A percentile compares a stretch with the other conserved stretches of the same genome.
Conservation (phyloP, 768 basidiomycete genomes). For the Calocera viscosa region DNA sequence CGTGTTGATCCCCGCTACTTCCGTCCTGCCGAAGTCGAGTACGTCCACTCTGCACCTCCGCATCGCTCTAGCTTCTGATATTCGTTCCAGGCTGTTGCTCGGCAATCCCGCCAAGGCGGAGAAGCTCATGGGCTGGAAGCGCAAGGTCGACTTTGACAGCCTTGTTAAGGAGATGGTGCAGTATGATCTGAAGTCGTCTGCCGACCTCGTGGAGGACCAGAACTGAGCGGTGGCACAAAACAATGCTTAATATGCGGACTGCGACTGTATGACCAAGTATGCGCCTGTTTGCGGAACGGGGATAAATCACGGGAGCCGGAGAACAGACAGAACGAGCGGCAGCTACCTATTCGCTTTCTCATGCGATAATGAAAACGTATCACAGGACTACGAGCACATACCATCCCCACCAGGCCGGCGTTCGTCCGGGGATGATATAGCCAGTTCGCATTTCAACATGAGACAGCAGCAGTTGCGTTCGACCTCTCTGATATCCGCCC, state of each 20-base stretch:
- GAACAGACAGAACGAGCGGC: no score
- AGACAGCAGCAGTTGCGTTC: no score
- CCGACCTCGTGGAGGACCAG: slow-evolving; percentile 69
- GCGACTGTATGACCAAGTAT: background rate
- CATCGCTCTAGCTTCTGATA: background rate
- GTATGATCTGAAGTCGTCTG: slow-evolving; percentile 61
- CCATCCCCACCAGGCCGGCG: no score
- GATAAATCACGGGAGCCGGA: no score
- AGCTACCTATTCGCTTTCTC: no score
- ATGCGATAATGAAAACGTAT: no score
- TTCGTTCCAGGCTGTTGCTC: slow-evolving; percentile 48
- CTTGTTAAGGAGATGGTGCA: slow-evolving; percentile 89
- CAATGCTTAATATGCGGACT: background rate
- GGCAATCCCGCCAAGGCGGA: slow-evolving; percentile 90
- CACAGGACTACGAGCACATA: no score
- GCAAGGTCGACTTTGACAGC: slow-evolving; percentile 65
- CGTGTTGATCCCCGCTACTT: slow-evolving; percentile 81
- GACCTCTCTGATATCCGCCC: no score
- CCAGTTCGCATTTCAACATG: no score
- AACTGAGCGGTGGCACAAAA: slow-evolving; percentile 35
- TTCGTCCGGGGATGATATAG: no score
- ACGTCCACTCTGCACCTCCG: no score
- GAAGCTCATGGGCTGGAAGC: slow-evolving; percentile 77
- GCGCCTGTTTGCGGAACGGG: background rate
- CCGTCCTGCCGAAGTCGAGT: slow-evolving; percentile 94